A percentile compares a stretch with the other conserved stretches of the same genome.
phyloP scores from a whole-genome alignment of 805 yeast species.

The Kuraishia molischiana region DNA sequence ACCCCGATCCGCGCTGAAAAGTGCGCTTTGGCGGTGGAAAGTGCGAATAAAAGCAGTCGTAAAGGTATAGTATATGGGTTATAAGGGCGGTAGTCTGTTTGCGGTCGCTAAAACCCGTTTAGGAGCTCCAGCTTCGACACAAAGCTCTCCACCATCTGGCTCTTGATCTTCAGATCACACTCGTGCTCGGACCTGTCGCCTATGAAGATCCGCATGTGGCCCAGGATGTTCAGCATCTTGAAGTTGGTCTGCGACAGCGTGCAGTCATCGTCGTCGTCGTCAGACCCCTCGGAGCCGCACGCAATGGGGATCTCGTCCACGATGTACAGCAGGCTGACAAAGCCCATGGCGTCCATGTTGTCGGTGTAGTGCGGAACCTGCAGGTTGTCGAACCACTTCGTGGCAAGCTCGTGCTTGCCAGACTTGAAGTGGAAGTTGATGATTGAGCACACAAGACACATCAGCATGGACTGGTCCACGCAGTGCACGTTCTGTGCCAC shows the following conservation, averaged over 20 bases:
- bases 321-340: conserved; percentile 15
- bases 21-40: no score
- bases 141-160: conserved; percentile 14
- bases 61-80: no score
- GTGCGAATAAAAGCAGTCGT: no score
- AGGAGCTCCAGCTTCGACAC: conserved; percentile 13
- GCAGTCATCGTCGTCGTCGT: conserved; percentile 1
- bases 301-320: conserved; percentile 10
- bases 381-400: conserved; percentile 14
- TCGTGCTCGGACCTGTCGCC: conserved; percentile 9
- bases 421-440: conserved; percentile 13
- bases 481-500: conserved; percentile 3
- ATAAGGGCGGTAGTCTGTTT: no score
- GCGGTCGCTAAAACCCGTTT: conserved; percentile 14
- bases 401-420: conserved; percentile 7
- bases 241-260: conserved; percentile 14
- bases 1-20: no score
- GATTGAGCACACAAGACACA: conserved; percentile 14
- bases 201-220: conserved; percentile 20
- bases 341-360: conserved; percentile 13
- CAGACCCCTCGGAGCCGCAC: conserved; percentile 4
- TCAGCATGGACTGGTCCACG: conserved; percentile 1
- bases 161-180: conserved; percentile 9
- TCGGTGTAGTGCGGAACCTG: conserved; percentile 14
- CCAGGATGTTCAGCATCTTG: conserved; percentile 16